Percentiles rank a stretch among this genome's conserved stretches.
These are phyloP conservation scores for Penicillium bovifimosum DNA, from an alignment of 495 filamentous ascomycete species.

Conservation along the genomic window DNA sequence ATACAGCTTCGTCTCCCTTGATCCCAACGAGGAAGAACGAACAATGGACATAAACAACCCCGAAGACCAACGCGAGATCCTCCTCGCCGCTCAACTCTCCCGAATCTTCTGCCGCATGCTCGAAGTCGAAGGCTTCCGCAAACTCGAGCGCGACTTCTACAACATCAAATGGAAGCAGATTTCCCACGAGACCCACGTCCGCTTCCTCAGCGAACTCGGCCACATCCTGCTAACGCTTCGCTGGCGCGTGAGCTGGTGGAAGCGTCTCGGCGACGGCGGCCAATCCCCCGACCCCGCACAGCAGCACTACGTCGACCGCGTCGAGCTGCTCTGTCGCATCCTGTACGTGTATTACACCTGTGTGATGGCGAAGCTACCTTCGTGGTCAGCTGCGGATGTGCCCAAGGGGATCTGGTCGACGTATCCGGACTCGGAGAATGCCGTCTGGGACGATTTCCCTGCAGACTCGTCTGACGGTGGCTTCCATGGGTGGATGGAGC, in stretches of 20 bases:
- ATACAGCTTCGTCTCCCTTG: conserved; percentile 40
- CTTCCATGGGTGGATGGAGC: conserved; percentile 40
- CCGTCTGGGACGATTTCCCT: conserved; percentile 44
- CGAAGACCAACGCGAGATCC: conserved; percentile 38
- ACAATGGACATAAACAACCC: conserved; percentile 39
- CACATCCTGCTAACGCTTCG: conserved; percentile 44
- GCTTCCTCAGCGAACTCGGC: conserved; percentile 41
- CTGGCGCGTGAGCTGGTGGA: conserved; percentile 50
- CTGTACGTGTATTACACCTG: conserved; percentile 49
- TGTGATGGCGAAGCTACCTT: conserved; percentile 43
- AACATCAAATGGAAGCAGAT: conserved; percentile 50
- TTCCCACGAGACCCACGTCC: conserved; percentile 39
- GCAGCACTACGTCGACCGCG: conserved; percentile 44
- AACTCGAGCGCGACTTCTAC: conserved; percentile 46
- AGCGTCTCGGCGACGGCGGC: conserved; percentile 41
- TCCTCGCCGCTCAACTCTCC: conserved; percentile 44
- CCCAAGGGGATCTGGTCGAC: conserved; percentile 42
- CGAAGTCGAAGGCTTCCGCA: conserved; percentile 47
- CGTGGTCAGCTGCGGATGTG: conserved; percentile 36
- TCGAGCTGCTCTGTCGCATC: conserved; percentile 43
- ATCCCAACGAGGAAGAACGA: conserved; percentile 29
- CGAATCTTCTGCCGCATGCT: conserved; percentile 47
- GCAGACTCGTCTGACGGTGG: conserved; percentile 38
- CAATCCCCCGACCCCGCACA: conserved; percentile 37
- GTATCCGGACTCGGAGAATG: conserved; percentile 42